Evolutionary conservation across 1,284 basidiomycete species (phyloP).

Genomic region (Ganoderma meredithae): DNA sequence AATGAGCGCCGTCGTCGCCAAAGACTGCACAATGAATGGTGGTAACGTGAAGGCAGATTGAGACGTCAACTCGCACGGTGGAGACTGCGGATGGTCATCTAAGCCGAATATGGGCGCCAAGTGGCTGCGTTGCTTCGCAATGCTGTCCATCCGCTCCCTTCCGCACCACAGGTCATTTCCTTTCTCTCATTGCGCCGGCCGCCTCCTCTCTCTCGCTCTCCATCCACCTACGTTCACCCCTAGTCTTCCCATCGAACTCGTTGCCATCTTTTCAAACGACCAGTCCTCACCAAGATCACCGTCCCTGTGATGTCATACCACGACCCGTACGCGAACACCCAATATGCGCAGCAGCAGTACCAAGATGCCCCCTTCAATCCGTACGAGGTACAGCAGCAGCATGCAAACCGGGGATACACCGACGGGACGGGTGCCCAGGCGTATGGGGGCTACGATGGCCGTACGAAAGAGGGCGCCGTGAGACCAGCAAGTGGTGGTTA

Average conservation of each 20-base stretch:
- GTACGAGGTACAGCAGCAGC: constrained; percentile 53
- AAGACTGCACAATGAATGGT: no score
- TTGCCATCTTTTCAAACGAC: not conserved
- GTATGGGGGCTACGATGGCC: constrained; percentile 42
- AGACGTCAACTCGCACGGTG: not conserved
- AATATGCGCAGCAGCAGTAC: constrained; percentile 48
- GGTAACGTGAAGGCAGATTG: not conserved
- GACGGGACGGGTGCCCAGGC: constrained; percentile 36
- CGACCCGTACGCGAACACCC: constrained; percentile 53
- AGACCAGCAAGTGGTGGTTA: constrained; percentile 29
- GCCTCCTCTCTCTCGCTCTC: constrained; percentile 13
- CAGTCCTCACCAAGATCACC: not conserved
- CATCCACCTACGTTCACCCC: not conserved
- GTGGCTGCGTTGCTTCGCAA: constrained; percentile 16
- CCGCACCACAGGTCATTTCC: constrained; percentile 17
- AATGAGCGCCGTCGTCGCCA: no score
- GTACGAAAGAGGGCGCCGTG: constrained; percentile 35
- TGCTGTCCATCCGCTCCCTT: constrained; percentile 20
- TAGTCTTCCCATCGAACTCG: not conserved
- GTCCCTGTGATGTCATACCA: constrained; percentile 49
- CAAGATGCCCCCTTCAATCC: constrained; percentile 53
- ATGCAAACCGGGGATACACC: constrained; percentile 52
- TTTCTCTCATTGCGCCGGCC: constrained; percentile 25
- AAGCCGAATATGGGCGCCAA: not conserved
- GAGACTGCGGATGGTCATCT: constrained; percentile 3